Evolutionary conservation across 768 basidiomycete genomes (phyloP), one percentile per base, ranked within the genome.

Genomic region (Tylopilus plumbeoviolaceoides): DNA sequence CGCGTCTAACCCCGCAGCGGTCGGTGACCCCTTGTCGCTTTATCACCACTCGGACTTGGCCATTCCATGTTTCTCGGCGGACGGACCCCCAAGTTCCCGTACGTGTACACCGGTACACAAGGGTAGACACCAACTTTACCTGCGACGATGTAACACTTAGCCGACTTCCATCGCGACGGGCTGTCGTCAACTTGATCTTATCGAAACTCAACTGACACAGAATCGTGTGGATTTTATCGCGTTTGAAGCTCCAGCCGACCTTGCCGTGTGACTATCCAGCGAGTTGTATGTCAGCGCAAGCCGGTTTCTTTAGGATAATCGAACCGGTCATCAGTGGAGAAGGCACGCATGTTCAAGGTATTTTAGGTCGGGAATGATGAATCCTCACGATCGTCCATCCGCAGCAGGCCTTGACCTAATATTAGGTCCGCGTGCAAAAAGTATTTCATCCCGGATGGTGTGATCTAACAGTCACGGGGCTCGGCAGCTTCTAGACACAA

Each of bases 1-100:
- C 36, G 38, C 10, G 39, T 38, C 33, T 56, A 59, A 56, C 50
- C 45, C 59, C 59, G 50, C 57, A 42, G 38, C 28, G 14, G 33
- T 12, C 33, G 30, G 10, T 23, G 23, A 30, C n/a, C 21, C 30
- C 27, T 27, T 44, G 11, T 38, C 33, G 23, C 33, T 8, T 28
- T 42, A 55, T 54, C 51, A 18, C 35, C 36, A 38, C 50, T 18
- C n/a, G 2, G 23, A 30, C 14, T 27, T 17, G 35, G 35, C 39
- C 25, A 14, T 20, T 5, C 48, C n/a, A n/a, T 28, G 47, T 38
- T 40, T 12, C 36, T 36, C 36, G 36, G 36, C 36, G 15, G 21
- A 41, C 21, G 28, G 28, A 30, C 28, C 40, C 40, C 23, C 23
- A 23, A 23, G 5, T 5, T 23, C 23, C 23, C 4, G 17, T 6